Conservation (phyloP, 1,139 yeast genomes). For the Nakaseomyces sp. region DNA sequence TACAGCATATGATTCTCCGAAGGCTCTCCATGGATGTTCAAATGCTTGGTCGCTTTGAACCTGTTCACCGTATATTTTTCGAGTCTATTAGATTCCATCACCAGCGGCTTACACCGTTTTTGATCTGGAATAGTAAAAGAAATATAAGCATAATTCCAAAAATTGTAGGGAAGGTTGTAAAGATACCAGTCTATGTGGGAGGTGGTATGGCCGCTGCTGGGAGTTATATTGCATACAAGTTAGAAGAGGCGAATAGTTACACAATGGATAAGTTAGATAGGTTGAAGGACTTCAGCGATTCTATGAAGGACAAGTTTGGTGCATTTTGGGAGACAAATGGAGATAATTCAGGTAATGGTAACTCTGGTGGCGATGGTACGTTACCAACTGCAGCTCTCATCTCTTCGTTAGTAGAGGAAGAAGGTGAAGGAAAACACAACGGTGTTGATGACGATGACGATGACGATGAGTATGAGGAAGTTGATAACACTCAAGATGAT, state of each 20-base stretch:
- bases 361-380: constrained; percentile 30
- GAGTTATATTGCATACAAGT: constrained; percentile 81
- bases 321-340: constrained; percentile 21
- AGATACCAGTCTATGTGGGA: constrained; percentile 73
- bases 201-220: constrained; percentile 94
- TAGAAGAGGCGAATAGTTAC: constrained; percentile 72
- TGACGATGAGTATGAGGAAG: constrained; percentile 36
- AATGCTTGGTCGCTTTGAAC: not conserved
- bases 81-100: constrained; percentile 5
- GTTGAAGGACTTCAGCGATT: constrained; percentile 47
- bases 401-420: constrained; percentile 33
- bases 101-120: constrained; percentile 2
- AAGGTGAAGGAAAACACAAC: constrained; percentile 25
- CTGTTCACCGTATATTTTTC: not conserved
- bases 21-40: not conserved
- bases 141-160: constrained; percentile 39
- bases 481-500: constrained; percentile 54
- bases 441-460: constrained; percentile 34
- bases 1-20: constrained; percentile 1
- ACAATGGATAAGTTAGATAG: constrained; percentile 58
- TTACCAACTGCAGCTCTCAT: constrained; percentile 34
- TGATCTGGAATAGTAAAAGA: constrained; percentile 12
- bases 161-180: constrained; percentile 47
- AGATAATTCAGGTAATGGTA: constrained; percentile 22
- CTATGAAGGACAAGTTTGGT: constrained; percentile 27